A percentile compares a stretch with the other conserved stretches of the same genome.
Conservation (phyloP, 2,329 filamentous ascomycete species). For the Lachnellula suecica region DNA sequence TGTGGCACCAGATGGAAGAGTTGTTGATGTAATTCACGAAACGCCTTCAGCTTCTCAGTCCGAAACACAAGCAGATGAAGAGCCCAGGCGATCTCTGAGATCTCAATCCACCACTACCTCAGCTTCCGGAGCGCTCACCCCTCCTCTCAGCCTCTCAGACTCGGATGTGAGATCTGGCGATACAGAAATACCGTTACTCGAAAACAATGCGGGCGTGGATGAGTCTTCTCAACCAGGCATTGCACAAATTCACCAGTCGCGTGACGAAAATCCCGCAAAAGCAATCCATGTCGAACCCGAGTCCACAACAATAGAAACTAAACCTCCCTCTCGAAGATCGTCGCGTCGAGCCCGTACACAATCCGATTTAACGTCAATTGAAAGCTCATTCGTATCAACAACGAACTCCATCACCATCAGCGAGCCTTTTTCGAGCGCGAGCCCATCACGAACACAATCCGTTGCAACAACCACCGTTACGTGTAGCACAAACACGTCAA, state of each 20-base stretch:
- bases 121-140: slow-evolving; percentile 4
- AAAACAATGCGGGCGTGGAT: not conserved
- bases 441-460: not conserved
- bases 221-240: not conserved
- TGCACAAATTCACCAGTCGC: not conserved
- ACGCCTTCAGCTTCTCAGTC: slow-evolving; percentile 5
- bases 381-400: not conserved
- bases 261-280: not conserved
- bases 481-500: no score
- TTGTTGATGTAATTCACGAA: slow-evolving; percentile 27
- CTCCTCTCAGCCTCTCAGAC: not conserved
- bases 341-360: not conserved
- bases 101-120: slow-evolving; percentile 6
- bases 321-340: not conserved
- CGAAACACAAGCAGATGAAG: not conserved
- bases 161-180: not conserved
- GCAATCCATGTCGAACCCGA: not conserved
- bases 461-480: not conserved
- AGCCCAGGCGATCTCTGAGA: slow-evolving; percentile 10
- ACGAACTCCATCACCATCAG: not conserved
- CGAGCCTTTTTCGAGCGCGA: not conserved
- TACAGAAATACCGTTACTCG: not conserved
- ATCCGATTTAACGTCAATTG: not conserved
- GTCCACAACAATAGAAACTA: not conserved
- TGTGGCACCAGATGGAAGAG: slow-evolving; percentile 29